Evolutionary conservation across 116 monocot species (phyloP).

Genomic region (Papilionanthe hybrid): DNA sequence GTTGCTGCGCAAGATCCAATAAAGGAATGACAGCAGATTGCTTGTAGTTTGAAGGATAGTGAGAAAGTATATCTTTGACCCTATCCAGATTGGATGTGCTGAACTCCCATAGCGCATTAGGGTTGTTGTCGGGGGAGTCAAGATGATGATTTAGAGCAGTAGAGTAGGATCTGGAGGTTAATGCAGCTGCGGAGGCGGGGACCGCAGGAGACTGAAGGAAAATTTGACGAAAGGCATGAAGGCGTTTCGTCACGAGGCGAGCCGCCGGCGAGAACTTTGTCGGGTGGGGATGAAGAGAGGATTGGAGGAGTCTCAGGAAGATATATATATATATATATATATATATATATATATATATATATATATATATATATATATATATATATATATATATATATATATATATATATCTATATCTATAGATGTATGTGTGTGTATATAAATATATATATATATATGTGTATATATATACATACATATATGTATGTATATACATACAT

Average conservation of each 20-base stretch:
- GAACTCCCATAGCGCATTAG: constrained; percentile 75
- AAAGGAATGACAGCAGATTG: constrained; percentile 93
- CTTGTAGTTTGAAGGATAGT: constrained; percentile 98
- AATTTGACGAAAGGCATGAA: constrained; percentile 28
- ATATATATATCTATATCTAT: too few species aligned
- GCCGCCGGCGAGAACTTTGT: constrained; percentile 34
- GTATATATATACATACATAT: too few species aligned
- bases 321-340: too few species aligned
- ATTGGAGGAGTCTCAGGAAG: neutral
- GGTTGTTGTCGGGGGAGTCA: constrained; percentile 63
- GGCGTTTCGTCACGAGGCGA: constrained; percentile 42
- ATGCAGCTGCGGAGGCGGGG: constrained; percentile 14
- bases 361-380: too few species aligned
- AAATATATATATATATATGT: too few species aligned
- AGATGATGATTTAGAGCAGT: constrained; percentile 88
- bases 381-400: too few species aligned
- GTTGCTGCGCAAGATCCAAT: constrained; percentile 94
- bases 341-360: too few species aligned
- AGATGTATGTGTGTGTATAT: too few species aligned
- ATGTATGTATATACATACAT: too few species aligned
- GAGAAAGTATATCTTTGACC: constrained; percentile 86
- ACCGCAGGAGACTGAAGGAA: constrained; percentile 31
- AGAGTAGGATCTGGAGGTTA: constrained; percentile 64
- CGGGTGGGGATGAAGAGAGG: neutral
- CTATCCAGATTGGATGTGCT: constrained; percentile 56